phyloP scores from a whole-genome alignment of 305 asterid species.

The Coffea humblotiana region DNA sequence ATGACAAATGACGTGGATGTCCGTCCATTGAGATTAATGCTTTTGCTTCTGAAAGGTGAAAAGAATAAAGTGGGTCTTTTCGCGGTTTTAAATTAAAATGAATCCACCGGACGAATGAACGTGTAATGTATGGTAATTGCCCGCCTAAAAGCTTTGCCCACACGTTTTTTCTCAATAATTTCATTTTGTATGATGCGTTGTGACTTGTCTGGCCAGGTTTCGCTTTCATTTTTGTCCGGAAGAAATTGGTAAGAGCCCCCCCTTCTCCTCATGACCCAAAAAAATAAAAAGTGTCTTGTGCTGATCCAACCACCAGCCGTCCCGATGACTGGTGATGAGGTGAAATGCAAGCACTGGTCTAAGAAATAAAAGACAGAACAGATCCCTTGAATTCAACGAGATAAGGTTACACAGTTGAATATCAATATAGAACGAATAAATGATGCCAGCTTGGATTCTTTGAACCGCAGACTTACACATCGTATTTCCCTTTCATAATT shows the following conservation, averaged over 20 bases:
- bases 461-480: conserved; percentile 12
- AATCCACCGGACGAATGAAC: too few species aligned
- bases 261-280: neutral
- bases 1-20: too few species aligned
- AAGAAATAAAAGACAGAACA: neutral
- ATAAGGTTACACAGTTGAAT: neutral
- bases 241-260: neutral
- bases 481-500: neutral
- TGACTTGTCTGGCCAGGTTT: neutral
- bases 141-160: neutral
- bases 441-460: conserved; percentile 5
- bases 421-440: neutral
- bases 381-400: neutral
- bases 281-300: neutral
- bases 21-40: too few species aligned
- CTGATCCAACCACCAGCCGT: conserved; percentile 12
- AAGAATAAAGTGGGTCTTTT: too few species aligned
- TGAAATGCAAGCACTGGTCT: neutral
- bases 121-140: too few species aligned
- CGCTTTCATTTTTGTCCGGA: conserved; percentile 1
- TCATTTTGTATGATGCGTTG: neutral
- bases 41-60: too few species aligned
- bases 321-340: neutral
- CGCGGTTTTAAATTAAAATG: too few species aligned
- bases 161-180: neutral